Conservation (phyloP, 257 asterid species). For the Solanum raphanifolium region DNA sequence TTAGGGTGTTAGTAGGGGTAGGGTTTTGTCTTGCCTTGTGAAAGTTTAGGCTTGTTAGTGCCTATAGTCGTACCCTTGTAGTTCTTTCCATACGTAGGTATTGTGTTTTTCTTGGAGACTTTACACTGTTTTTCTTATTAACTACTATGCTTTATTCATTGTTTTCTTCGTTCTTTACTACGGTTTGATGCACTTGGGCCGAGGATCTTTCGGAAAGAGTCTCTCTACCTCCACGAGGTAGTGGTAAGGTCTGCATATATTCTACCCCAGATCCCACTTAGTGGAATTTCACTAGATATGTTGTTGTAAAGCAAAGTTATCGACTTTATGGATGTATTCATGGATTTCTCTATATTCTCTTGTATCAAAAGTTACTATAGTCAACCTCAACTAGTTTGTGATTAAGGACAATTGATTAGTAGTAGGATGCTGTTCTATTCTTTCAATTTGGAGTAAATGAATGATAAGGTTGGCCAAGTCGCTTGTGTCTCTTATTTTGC, state of each 20-base stretch:
- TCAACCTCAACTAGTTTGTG: neutral
- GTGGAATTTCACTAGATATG: neutral
- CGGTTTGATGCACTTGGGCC: neutral
- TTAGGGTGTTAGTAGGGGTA: no score
- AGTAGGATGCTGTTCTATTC: neutral
- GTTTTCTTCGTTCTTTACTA: neutral
- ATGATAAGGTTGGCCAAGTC: neutral
- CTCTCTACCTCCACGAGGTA: neutral
- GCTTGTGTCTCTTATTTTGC: neutral
- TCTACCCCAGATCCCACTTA: neutral
- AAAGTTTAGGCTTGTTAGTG: neutral
- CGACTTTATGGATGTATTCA: neutral
- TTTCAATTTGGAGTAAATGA: neutral
- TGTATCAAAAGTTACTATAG: neutral
- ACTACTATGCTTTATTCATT: neutral
- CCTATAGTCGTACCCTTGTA: neutral
- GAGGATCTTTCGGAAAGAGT: no score
- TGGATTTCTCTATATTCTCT: neutral
- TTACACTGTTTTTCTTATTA: neutral
- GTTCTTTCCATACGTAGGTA: neutral
- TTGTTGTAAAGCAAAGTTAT: neutral
- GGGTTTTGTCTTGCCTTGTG: neutral
- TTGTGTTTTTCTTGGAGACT: neutral
- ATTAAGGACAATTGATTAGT: neutral
- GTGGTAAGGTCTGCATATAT: neutral